Evolutionary conservation across 2,329 filamentous ascomycete species (phyloP).

Genomic region (Phaeomoniella chlamydospora): DNA sequence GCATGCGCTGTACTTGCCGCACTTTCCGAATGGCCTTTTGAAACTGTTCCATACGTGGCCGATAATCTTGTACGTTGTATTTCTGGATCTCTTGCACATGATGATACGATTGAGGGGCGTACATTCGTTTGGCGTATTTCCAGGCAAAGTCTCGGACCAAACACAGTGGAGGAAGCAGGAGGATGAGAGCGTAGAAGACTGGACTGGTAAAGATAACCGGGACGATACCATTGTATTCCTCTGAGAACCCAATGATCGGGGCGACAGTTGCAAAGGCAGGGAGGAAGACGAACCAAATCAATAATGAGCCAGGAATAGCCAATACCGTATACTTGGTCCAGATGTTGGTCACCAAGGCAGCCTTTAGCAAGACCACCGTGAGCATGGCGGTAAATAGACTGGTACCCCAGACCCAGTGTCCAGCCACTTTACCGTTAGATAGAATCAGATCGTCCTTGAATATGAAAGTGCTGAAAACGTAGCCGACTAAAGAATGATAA

Average conservation of each 20-base stretch:
- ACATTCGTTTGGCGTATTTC: slow-evolving; percentile 98
- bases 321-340: slow-evolving; percentile 98
- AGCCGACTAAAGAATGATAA: slow-evolving; percentile 90
- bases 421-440: slow-evolving; percentile 64
- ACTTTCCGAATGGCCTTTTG: slow-evolving; percentile 99
- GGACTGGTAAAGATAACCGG: slow-evolving; percentile 67
- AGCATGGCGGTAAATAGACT: slow-evolving; percentile 90
- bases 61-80: slow-evolving; percentile 98
- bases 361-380: slow-evolving; percentile 85
- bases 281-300: slow-evolving; percentile 82
- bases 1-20: slow-evolving; percentile 94
- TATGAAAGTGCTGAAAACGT: slow-evolving; percentile 68
- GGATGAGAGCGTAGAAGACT: slow-evolving; percentile 81
- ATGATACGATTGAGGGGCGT: slow-evolving; percentile 87
- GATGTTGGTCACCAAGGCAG: slow-evolving; percentile 85
- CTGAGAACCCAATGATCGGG: slow-evolving; percentile 65
- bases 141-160: slow-evolving; percentile 80
- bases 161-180: slow-evolving; percentile 67
- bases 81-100: slow-evolving; percentile 99
- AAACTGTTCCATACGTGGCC: slow-evolving; percentile 98
- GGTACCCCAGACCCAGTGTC: slow-evolving; percentile 97
- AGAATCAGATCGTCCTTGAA: slow-evolving; percentile 70
- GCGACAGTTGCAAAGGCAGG: slow-evolving; percentile 77
- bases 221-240: slow-evolving; percentile 74
- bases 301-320: slow-evolving; percentile 84